These are phyloP conservation scores for Candida quercuum DNA, from an alignment of 805 yeast genomes.

Conservation along the genomic window DNA sequence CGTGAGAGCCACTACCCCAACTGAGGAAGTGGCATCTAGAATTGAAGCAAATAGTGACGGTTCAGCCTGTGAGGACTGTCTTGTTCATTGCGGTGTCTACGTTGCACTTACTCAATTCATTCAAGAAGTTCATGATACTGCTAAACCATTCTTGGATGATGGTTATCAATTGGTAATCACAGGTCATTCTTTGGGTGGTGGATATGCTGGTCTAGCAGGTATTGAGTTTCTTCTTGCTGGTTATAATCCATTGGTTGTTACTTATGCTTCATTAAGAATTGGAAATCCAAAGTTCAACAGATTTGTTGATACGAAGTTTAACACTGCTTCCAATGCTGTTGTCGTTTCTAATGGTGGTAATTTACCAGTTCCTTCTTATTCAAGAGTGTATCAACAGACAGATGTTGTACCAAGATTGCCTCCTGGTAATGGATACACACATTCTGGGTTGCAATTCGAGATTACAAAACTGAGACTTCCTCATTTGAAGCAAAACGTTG, in stretches of 20 bases:
- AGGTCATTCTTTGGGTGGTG: slow-evolving; percentile 81
- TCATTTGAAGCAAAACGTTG: slow-evolving; percentile 21
- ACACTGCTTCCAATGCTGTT: slow-evolving; percentile 29
- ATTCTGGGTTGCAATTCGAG: slow-evolving; percentile 28
- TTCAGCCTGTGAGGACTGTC: slow-evolving; percentile 43
- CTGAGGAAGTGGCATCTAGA: slow-evolving; percentile 5
- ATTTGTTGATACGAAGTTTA: slow-evolving; percentile 48
- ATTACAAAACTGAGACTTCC: slow-evolving; percentile 30
- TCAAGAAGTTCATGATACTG: slow-evolving; percentile 28
- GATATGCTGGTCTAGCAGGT: slow-evolving; percentile 58
- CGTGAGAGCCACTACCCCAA: slow-evolving; percentile 1
- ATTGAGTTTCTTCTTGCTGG: slow-evolving; percentile 55
- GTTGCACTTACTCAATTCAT: slow-evolving; percentile 38
- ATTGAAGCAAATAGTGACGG: slow-evolving; percentile 2
- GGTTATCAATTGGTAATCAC: slow-evolving; percentile 47
- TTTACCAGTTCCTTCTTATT: slow-evolving; percentile 25
- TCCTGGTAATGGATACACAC: slow-evolving; percentile 34
- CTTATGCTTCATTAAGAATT: slow-evolving; percentile 62
- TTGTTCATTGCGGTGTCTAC: slow-evolving; percentile 62
- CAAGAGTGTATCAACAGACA: slow-evolving; percentile 50
- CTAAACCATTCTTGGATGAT: slow-evolving; percentile 29
- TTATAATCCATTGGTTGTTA: slow-evolving; percentile 45
- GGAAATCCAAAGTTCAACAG: slow-evolving; percentile 47
- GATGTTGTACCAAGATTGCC: slow-evolving; percentile 62
- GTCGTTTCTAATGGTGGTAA: slow-evolving; percentile 26